These are phyloP conservation scores for Porogramme epimiltina DNA, from an alignment of 1,284 basidiomycete genomes.

Conservation along the genomic window DNA sequence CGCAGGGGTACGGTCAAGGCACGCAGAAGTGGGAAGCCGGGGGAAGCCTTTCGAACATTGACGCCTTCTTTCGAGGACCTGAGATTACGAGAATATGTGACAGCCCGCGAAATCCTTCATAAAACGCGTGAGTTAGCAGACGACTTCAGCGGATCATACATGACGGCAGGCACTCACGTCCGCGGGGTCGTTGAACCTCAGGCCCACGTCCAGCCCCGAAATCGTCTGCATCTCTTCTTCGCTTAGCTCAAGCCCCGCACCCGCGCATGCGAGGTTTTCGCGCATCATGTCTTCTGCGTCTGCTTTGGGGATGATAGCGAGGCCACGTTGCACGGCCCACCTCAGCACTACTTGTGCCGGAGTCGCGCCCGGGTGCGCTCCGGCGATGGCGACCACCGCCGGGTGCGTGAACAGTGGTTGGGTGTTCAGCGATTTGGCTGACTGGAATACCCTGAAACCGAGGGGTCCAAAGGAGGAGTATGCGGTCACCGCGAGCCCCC, in stretches of 20 bases:
- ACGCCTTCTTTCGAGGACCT: too few relatives aligned
- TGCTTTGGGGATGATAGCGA: constrained; percentile 28
- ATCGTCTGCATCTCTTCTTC: constrained; percentile 25
- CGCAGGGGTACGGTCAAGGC: too few relatives aligned
- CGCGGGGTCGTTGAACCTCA: constrained; percentile 30
- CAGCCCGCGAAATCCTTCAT: constrained; percentile 22
- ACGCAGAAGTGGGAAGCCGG: too few relatives aligned
- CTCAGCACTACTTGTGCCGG: constrained; percentile 27
- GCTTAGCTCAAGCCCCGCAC: constrained; percentile 11
- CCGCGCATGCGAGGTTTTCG: constrained; percentile 19
- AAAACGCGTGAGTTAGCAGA: background rate
- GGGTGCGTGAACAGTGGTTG: constrained; percentile 27
- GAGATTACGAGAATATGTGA: constrained; percentile 22
- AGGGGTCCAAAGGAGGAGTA: constrained; percentile 31
- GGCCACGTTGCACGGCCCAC: constrained; percentile 29
- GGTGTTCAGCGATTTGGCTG: constrained; percentile 21
- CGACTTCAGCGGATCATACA: too few relatives aligned
- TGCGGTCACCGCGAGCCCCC: constrained; percentile 26
- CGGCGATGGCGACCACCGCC: constrained; percentile 20
- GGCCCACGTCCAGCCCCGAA: constrained; percentile 19
- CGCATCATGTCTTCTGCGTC: constrained; percentile 20
- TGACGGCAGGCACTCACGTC: constrained; percentile 19
- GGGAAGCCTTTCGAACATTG: too few relatives aligned
- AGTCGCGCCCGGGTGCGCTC: constrained; percentile 16
- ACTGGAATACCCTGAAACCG: constrained; percentile 27